Evolutionary conservation across 2,329 filamentous ascomycete species (phyloP).

Genomic region (Apiospora malaysiana): DNA sequence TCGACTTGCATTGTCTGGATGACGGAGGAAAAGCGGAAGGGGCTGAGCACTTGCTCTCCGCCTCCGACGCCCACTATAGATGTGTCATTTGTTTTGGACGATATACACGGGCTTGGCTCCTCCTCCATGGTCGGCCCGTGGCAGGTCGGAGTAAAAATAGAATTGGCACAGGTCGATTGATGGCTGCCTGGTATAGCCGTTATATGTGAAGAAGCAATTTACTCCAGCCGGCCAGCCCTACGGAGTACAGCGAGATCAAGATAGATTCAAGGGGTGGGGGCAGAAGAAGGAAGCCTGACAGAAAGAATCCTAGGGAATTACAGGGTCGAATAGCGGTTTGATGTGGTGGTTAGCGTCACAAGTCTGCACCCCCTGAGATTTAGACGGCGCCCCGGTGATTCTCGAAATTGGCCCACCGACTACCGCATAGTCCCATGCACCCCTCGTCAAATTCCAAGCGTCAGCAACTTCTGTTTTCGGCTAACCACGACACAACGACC

Average conservation of each 20-base stretch:
- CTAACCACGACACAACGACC: neutral
- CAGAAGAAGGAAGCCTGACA: neutral
- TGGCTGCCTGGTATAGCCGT: neutral
- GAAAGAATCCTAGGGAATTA: neutral
- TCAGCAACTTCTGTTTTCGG: constrained; percentile 9
- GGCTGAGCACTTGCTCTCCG: neutral
- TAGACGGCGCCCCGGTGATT: neutral
- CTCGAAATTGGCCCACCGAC: neutral
- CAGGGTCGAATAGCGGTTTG: neutral
- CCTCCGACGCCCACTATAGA: neutral
- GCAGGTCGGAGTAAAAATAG: neutral
- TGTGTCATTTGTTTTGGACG: neutral
- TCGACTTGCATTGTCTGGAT: neutral
- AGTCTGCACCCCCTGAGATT: neutral
- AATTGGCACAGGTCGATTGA: neutral
- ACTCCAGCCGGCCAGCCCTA: neutral
- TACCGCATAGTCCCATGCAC: neutral
- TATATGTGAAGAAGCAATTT: neutral
- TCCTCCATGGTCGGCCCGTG: neutral
- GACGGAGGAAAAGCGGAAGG: neutral
- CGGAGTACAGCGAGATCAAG: too few species aligned
- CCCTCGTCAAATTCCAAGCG: neutral
- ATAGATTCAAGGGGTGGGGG: too few species aligned
- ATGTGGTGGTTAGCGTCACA: neutral
- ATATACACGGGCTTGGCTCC: neutral